phyloP scores from a whole-genome alignment of 208 protist genomes.

The Wallacemonas sp. region DNA sequence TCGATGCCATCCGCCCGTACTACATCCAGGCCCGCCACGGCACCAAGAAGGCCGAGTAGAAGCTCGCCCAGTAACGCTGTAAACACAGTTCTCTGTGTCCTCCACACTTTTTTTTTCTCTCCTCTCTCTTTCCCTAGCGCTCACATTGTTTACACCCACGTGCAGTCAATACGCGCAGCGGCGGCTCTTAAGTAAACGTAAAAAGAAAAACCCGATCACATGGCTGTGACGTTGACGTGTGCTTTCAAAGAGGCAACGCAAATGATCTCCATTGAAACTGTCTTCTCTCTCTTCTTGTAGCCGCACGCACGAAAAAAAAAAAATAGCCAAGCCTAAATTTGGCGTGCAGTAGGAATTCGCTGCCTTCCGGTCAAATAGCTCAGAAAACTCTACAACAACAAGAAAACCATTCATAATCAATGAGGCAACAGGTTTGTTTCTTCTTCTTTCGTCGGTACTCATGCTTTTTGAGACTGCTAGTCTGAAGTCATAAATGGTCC shows the following conservation, averaged over 20 bases:
- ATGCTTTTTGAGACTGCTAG: too few relatives aligned
- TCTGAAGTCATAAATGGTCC: neutral
- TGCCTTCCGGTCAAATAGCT: neutral
- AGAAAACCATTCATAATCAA: neutral
- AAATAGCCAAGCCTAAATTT: neutral
- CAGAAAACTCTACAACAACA: neutral
- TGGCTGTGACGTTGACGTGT: neutral
- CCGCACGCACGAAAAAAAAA: neutral
- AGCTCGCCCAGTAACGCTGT: constrained; percentile 14
- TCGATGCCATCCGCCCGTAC: constrained; percentile 85
- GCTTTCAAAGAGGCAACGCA: constrained; percentile 8
- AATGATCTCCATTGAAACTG: neutral
- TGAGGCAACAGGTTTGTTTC: neutral
- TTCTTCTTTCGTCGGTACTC: too few relatives aligned
- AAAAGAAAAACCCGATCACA: neutral
- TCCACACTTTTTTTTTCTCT: constrained; percentile 20
- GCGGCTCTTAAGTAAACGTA: neutral
- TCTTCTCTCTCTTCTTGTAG: neutral
- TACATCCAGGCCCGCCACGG: constrained; percentile 56
- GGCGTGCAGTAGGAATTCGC: neutral
- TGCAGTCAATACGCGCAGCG: neutral
- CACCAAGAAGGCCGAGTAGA: constrained; percentile 26
- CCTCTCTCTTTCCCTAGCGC: constrained; percentile 1
- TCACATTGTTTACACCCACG: neutral
- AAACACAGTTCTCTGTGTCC: too few relatives aligned